Conservation (phyloP, 164 flowering plant species). For the Dillenia turbinata region DNA sequence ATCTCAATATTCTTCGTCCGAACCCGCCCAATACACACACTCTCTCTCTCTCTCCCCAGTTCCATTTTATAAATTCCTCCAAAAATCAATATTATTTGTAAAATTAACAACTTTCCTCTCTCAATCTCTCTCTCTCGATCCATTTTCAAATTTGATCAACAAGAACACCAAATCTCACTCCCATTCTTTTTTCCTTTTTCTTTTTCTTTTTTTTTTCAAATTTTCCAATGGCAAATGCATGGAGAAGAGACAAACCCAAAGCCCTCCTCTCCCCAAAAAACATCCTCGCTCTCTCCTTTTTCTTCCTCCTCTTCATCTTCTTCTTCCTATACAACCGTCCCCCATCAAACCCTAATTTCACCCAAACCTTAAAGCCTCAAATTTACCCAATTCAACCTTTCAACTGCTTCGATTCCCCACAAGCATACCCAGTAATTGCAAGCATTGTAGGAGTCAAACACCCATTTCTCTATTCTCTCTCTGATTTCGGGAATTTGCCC, state of each 20-base stretch:
- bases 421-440: slow-evolving; percentile 83
- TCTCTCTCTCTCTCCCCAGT: too few relatives aligned
- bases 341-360: slow-evolving; percentile 21
- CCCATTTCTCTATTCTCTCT: slow-evolving; percentile 82
- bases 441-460: slow-evolving; percentile 65
- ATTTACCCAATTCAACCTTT: slow-evolving; percentile 48
- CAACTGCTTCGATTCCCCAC: slow-evolving; percentile 64
- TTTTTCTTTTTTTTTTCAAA: neutral
- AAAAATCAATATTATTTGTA: too few relatives aligned
- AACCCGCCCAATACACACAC: too few relatives aligned
- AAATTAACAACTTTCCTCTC: too few relatives aligned
- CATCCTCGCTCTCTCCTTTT: slow-evolving; percentile 43
- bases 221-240: slow-evolving; percentile 88
- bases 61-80: too few relatives aligned
- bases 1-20: too few relatives aligned
- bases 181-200: too few relatives aligned
- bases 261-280: slow-evolving; percentile 32
- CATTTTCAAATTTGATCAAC: too few relatives aligned
- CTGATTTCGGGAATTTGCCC: slow-evolving; percentile 78
- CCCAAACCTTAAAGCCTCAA: neutral
- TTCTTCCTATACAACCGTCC: slow-evolving; percentile 34
- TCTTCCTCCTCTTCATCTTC: slow-evolving; percentile 46
- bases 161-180: neutral
- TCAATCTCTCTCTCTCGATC: too few relatives aligned
- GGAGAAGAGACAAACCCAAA: slow-evolving; percentile 59